Evolutionary conservation across 75 land plant genomes (phyloP), one percentile per base, ranked within the genome.

Genomic region (Picea sitchensis): DNA sequence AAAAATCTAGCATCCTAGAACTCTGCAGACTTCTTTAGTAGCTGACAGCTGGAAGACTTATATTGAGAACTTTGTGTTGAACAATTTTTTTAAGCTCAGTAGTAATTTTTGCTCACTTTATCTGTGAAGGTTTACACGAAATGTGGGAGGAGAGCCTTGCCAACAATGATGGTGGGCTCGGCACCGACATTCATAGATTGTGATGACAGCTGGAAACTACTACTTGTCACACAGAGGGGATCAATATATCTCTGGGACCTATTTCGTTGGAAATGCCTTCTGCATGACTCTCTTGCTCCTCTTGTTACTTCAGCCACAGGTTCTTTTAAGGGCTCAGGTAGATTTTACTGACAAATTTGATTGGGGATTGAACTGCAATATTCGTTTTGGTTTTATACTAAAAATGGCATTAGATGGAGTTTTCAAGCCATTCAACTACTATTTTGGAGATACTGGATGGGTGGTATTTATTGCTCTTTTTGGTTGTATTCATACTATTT

Each of bases 81-180:
- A 47, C 15, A 38, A 51, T 44, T 80, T 14, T 77, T 17, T 78
- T 54, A 56, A 23, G 26, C 34, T 56, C 23, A 51, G 56, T 9
- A 9, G 9, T 51, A 2, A 47, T 51, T 9, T 9, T 9, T 51
- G 2, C 11, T 51, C 56, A 11, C 11, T 51, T 51, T 69, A 47
- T 38, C 47, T 79, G 56, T 75, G 54, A 82, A 96, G 99, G 87
- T 97, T 77, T 97, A 97, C 83, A 93, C 99, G 31, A 97, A 85
- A 77, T 94, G 98, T 81, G 99, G 99, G 44, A 90, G 98, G 77
- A 87, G 95, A 77, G 89, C 98, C 36, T 79, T 95, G 84, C 99
- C 98, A 79, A 88, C 90, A 21, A 95, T 97, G 90, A 85, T 97
- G 92, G 79, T 93, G 83, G 98, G 99, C 15, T 97, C 99, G 59